phyloP scores from a whole-genome alignment of 371 early-diverging fungal genomes.

The Saksenaea oblongispora region DNA sequence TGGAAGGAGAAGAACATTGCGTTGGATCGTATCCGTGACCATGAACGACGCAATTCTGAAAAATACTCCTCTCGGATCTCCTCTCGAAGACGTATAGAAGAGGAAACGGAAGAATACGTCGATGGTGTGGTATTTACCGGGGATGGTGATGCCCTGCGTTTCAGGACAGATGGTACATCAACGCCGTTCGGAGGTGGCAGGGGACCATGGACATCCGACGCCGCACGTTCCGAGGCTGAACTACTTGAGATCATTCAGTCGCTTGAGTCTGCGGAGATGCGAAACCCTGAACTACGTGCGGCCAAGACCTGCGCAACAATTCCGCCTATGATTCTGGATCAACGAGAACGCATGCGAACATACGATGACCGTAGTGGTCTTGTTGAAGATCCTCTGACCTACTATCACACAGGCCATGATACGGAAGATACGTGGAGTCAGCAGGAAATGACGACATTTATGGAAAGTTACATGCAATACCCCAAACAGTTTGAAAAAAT shows the following conservation, averaged over 20 bases:
- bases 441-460: constrained; percentile 79
- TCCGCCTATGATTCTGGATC: constrained; percentile 75
- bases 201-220: constrained; percentile 66
- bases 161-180: constrained; percentile 33
- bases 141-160: constrained; percentile 46
- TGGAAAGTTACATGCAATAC: constrained; percentile 72
- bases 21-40: constrained; percentile 39
- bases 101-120: constrained; percentile 48
- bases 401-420: constrained; percentile 63
- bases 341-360: constrained; percentile 55
- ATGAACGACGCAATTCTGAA: constrained; percentile 39
- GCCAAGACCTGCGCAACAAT: constrained; percentile 78
- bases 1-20: constrained; percentile 46
- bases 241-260: constrained; percentile 76
- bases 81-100: constrained; percentile 38
- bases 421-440: constrained; percentile 77
- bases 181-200: constrained; percentile 36
- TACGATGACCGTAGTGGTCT: constrained; percentile 67
- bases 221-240: constrained; percentile 85
- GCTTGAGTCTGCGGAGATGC: constrained; percentile 74
- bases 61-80: constrained; percentile 30
- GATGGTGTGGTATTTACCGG: constrained; percentile 47
- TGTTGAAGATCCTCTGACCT: constrained; percentile 58
- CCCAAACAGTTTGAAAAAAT: constrained; percentile 94
- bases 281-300: constrained; percentile 77